Evolutionary conservation across 2,329 filamentous ascomycete genomes (phyloP).

Genomic region (Aschersonia sp.): DNA sequence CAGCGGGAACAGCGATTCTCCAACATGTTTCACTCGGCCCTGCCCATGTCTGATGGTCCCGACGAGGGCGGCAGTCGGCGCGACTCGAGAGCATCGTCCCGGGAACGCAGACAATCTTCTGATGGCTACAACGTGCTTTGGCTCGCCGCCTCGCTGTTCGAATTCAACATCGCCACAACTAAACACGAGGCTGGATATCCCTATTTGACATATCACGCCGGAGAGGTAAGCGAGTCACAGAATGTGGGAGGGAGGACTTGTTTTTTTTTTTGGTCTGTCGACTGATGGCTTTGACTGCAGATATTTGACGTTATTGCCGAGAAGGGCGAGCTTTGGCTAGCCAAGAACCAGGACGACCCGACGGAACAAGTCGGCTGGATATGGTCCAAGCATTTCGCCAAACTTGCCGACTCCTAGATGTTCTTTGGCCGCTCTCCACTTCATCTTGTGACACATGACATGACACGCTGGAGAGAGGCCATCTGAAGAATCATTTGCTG

Average conservation of each 20-base stretch:
- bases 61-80: constrained; percentile 32
- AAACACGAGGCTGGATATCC: constrained; percentile 90
- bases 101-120: constrained; percentile 36
- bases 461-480: too few relatives aligned
- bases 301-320: constrained; percentile 89
- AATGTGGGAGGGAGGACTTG: not conserved
- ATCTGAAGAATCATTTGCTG: too few relatives aligned
- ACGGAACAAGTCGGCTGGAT: constrained; percentile 81
- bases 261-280: not conserved
- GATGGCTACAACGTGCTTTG: constrained; percentile 65
- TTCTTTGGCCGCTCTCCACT: not conserved
- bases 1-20: constrained; percentile 48
- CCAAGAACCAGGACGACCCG: constrained; percentile 88
- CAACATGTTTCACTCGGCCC: constrained; percentile 72
- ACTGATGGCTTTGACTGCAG: constrained; percentile 17
- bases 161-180: constrained; percentile 90
- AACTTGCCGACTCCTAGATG: constrained; percentile 34
- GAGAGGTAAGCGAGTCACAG: constrained; percentile 44
- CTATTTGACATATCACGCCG: constrained; percentile 88
- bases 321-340: constrained; percentile 95
- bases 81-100: constrained; percentile 44
- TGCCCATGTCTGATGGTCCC: constrained; percentile 60
- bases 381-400: constrained; percentile 95
- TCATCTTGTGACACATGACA: not conserved
- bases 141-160: constrained; percentile 83